phyloP scores from a whole-genome alignment of 1,284 basidiomycete genomes.

The Cryptococcus sp. region DNA sequence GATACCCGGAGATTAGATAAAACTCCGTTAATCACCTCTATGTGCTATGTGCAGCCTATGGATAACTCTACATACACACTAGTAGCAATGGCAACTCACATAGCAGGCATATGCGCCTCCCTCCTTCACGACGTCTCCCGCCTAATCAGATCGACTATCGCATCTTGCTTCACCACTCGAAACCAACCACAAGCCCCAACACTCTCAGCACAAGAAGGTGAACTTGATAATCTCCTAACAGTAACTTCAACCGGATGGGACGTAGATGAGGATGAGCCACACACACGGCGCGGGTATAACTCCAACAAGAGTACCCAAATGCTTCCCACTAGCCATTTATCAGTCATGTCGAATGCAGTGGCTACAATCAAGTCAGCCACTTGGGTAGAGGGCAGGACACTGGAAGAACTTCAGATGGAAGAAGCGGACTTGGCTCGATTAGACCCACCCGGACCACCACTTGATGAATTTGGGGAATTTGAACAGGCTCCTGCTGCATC shows the following conservation, averaged over 20 bases:
- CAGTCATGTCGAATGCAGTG: too few relatives aligned
- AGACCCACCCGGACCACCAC: conserved; percentile 1
- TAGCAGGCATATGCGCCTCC: too few relatives aligned
- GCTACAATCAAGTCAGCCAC: not conserved
- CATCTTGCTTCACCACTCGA: not conserved
- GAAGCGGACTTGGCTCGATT: conserved; percentile 13
- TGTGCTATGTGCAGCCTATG: not conserved
- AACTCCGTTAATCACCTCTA: not conserved
- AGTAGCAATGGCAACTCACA: too few relatives aligned
- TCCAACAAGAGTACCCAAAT: too few relatives aligned
- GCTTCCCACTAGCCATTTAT: too few relatives aligned
- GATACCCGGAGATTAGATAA: not conserved
- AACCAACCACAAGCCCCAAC: conserved; percentile 1
- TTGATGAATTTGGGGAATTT: conserved; percentile 9
- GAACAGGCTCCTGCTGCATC: conserved; percentile 1
- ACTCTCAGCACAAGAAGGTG: conserved; percentile 6
- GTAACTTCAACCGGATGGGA: conserved; percentile 5
- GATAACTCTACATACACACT: too few relatives aligned
- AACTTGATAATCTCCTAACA: conserved; percentile 2
- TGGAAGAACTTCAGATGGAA: conserved; percentile 11
- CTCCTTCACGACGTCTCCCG: too few relatives aligned
- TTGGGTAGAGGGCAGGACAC: conserved; percentile 6
- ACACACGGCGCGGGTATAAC: too few relatives aligned
- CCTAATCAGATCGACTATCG: not conserved
- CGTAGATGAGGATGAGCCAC: too few relatives aligned